Base-by-base conservation (phyloP, 2,329 filamentous ascomycete genomes). In the Fonsecaea pedrosoi region DNA sequence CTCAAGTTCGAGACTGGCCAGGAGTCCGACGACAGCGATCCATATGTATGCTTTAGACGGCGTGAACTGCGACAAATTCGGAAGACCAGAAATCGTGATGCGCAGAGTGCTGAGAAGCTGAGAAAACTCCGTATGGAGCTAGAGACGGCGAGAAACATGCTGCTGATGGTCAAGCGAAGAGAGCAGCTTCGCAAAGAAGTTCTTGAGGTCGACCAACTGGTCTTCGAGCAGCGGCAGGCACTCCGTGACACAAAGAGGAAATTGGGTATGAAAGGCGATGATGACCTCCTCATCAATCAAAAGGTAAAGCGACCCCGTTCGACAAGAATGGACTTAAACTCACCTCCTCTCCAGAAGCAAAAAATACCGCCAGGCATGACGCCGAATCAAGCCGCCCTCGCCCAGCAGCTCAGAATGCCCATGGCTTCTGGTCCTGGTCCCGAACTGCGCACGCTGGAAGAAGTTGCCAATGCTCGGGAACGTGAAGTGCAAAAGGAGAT, bases 31-130 rank as follows among this genome's bases (percentile, higher is more conserved):
- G 95, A 99, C 77, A 88, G 92, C 74, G 95, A 99, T 80, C 95
- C 95, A 57, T 99, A 97, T 81, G 94, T 99, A 75, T 99, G 95
- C 81, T 99, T 99, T 86, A 89, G 95, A 77, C 89, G 95, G 73
- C 91, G 95, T 70, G 95, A 99, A 80, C 92, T 96, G 55, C 90
- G 95, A 65, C 92, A 96, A 78, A 94, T 93, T 58, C 91, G 95
- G 74, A 99, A 98, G 82, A 99, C 95, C 42, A 87, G 95, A 75
- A 92, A 92, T 73, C 89, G 95, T 75, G 95, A 99, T 82, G 92
- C 92, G 40, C 94, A 97, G 79, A 92, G 94, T 74, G 92, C 91
- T 62, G 95, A 99, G 77, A 97, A 97, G 79, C 86, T 99, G 72
- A 95, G 95, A 82, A 92, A 92, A 77, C 82, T 99, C 75, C 89